Conservation (phyloP, 164 flowering plant species). For the Tetrastigma voinierianum region DNA sequence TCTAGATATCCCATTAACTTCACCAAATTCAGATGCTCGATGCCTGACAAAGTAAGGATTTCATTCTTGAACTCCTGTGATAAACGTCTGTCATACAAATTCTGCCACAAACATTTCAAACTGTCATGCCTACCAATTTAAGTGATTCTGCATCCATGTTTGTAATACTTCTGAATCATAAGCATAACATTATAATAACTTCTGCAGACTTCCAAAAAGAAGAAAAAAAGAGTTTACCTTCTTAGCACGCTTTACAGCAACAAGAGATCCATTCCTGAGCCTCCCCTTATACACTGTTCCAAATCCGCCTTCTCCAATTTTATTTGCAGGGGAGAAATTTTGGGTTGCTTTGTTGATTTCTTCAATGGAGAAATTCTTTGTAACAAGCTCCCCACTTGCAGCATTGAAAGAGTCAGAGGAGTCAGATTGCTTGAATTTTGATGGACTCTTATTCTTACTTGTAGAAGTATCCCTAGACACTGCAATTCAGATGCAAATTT, state of each 20-base stretch:
- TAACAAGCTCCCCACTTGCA: conserved; percentile 18
- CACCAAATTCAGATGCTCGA: conserved; percentile 74
- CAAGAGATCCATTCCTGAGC: conserved; percentile 55
- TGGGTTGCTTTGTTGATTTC: conserved; percentile 59
- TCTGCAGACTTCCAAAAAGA: too few relatives aligned
- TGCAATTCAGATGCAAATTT: conserved; percentile 10
- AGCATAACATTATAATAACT: too few relatives aligned
- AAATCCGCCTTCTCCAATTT: conserved; percentile 68
- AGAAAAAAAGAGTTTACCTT: conserved; percentile 34
- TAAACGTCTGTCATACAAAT: conserved; percentile 22
- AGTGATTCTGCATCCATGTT: conserved; percentile 1
- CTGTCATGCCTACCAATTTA: neutral
- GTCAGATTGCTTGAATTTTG: conserved; percentile 22
- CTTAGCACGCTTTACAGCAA: conserved; percentile 71
- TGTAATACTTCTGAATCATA: neutral
- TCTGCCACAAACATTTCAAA: conserved; percentile 38
- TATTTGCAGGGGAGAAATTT: conserved; percentile 49
- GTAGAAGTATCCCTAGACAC: conserved; percentile 39
- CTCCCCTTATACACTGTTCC: conserved; percentile 63
- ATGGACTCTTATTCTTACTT: conserved; percentile 28
- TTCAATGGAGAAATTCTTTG: conserved; percentile 34
- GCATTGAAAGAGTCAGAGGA: conserved; percentile 30
- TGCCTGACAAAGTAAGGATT: conserved; percentile 48
- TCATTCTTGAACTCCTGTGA: conserved; percentile 63
- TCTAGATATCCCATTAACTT: conserved; percentile 62